Evolutionary conservation across 2,329 filamentous ascomycete species (phyloP).

Genomic region (Claviceps sorghi): DNA sequence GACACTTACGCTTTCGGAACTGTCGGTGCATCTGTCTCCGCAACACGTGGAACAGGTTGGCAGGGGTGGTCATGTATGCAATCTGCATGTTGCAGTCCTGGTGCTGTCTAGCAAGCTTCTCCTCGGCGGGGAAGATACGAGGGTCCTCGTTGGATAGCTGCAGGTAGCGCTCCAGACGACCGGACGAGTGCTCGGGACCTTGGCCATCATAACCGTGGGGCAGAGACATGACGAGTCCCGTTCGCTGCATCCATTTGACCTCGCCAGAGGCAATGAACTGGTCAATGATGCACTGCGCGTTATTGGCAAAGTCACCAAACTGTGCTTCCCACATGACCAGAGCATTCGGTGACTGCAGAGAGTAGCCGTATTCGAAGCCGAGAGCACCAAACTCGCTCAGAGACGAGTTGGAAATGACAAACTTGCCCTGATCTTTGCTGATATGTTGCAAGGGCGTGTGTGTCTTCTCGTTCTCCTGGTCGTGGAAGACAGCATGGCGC

Average conservation of each 20-base stretch:
- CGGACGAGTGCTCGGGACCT: conserved; percentile 95
- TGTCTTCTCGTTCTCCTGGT: conserved; percentile 85
- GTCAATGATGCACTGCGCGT: conserved; percentile 96
- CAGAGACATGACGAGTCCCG: conserved; percentile 87
- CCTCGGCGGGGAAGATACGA: conserved; percentile 71
- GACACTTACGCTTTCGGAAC: conserved; percentile 86
- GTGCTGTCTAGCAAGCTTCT: conserved; percentile 91
- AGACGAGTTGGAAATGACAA: conserved; percentile 95
- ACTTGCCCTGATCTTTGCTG: conserved; percentile 81
- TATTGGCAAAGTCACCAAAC: conserved; percentile 99
- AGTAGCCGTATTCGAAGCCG: conserved; percentile 98
- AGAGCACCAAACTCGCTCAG: conserved; percentile 57
- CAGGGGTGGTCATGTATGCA: conserved; percentile 88
- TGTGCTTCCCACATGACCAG: conserved; percentile 99
- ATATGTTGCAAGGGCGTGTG: conserved; percentile 88
- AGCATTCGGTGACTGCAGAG: conserved; percentile 87
- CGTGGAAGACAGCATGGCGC: conserved; percentile 91
- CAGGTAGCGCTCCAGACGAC: conserved; percentile 90
- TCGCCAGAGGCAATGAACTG: conserved; percentile 97
- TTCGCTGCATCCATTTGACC: conserved; percentile 97
- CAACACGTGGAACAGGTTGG: conserved; percentile 92
- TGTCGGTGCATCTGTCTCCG: conserved; percentile 97
- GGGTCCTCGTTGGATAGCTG: conserved; percentile 97
- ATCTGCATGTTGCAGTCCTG: conserved; percentile 99
- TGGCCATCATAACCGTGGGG: conserved; percentile 98